Evolutionary conservation across 2,329 filamentous ascomycete genomes (phyloP), one percentile per base, ranked within the genome.

Genomic region (Colletotrichum phormii): DNA sequence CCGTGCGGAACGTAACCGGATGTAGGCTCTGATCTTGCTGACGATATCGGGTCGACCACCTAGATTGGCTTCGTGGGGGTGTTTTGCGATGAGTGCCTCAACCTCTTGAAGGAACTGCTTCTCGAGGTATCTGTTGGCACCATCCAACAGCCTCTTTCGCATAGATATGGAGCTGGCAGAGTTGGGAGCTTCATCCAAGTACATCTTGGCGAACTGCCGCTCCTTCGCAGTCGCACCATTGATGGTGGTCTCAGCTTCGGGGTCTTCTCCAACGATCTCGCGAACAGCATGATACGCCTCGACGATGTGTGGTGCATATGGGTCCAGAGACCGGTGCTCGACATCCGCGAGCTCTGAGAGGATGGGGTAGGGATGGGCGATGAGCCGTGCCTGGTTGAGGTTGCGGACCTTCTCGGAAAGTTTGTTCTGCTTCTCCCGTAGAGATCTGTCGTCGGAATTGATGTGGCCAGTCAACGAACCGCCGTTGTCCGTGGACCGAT

Each of bases 11-110:
- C 94, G 91, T 71, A 98, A 88, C 61, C 95, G 91, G 77, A 99
- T 94, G 79, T 96, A 99, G 8, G 95, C 97, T 79, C 94, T 94
- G 79, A 98, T 93, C 84, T 97, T 97, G 86, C 94, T 97, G 76
- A 95, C 89, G 26, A 95, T 90, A 67, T 95, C 95, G 1, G 97
- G 97, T 53, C 95, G 90, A 75, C 97, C 97, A 72, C 97, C 97
- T 54, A 98, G 89, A 79, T 94, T 94, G 35, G 97, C 96, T 80
- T 98, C 95, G 67, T 93, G 91, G 2, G 95, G 95, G 80, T 97
- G 94, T 81, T 93, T 97, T 51, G 90, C 88, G 73, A 99, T 93
- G 53, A 93, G 86, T 11, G 86, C 88, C 79, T 98, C 94, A 49
- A 98, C 88, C 76, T 96, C 91, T 61, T 88, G 86, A 79, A 93